Conservation (phyloP, 805 yeast genomes). For the Ogataea paraovalis region DNA sequence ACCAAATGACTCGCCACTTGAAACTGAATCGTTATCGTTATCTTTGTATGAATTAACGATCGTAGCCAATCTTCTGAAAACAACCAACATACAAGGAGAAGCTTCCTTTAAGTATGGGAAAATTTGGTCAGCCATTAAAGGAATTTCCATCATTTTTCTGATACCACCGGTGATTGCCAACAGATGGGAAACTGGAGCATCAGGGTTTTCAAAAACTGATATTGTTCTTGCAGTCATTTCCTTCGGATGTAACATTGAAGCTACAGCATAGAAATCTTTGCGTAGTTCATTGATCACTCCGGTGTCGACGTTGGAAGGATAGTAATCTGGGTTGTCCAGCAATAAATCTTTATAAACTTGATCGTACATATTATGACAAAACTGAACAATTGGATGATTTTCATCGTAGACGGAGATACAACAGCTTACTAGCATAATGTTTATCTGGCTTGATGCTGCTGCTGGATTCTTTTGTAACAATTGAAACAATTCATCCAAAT, state of each 20-base stretch:
- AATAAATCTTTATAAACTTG: slow-evolving; percentile 26
- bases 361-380: slow-evolving; percentile 21
- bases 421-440: slow-evolving; percentile 32
- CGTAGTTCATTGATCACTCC: slow-evolving; percentile 20
- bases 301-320: slow-evolving; percentile 17
- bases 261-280: slow-evolving; percentile 24
- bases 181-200: slow-evolving; percentile 13
- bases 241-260: slow-evolving; percentile 19
- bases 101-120: slow-evolving; percentile 17
- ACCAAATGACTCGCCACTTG: slow-evolving; percentile 11
- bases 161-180: slow-evolving; percentile 25
- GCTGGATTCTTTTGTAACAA: slow-evolving; percentile 21
- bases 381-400: slow-evolving; percentile 27
- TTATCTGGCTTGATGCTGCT: slow-evolving; percentile 29
- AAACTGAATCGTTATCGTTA: slow-evolving; percentile 12
- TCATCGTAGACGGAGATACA: slow-evolving; percentile 25
- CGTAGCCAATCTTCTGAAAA: slow-evolving; percentile 13
- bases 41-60: neutral
- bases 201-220: slow-evolving; percentile 14
- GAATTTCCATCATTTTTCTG: slow-evolving; percentile 18
- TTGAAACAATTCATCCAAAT: slow-evolving; percentile 22
- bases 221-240: slow-evolving; percentile 11
- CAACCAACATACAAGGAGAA: slow-evolving; percentile 18
- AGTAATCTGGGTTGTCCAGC: slow-evolving; percentile 25
- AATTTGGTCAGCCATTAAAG: slow-evolving; percentile 15